These are phyloP conservation scores for Mycena venus DNA, from an alignment of 768 basidiomycete genomes.

Conservation along the genomic window DNA sequence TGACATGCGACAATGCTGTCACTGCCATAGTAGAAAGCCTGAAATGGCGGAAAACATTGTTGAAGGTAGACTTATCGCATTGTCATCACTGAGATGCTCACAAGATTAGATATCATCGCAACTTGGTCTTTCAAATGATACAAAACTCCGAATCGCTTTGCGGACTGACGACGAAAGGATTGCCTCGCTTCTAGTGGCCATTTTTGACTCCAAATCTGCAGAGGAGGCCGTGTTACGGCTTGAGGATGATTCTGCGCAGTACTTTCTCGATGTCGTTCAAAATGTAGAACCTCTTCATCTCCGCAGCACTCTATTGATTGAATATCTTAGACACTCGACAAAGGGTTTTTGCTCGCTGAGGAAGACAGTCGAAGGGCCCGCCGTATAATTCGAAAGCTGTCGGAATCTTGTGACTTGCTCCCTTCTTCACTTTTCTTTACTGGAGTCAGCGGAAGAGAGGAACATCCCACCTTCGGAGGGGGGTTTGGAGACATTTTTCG, in stretches of 20 bases:
- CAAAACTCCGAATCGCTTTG: background rate
- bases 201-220: background rate
- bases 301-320: background rate
- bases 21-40: constrained; percentile 12
- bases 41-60: no score
- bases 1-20: background rate
- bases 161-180: background rate
- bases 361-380: constrained; percentile 11
- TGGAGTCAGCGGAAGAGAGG: constrained; percentile 15
- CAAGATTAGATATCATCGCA: background rate
- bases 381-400: constrained; percentile 29
- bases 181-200: background rate
- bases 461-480: constrained; percentile 30
- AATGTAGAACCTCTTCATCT: background rate
- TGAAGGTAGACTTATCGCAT: background rate
- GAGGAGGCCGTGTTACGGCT: background rate
- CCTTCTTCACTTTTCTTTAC: constrained; percentile 32
- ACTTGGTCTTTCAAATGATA: background rate
- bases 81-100: background rate
- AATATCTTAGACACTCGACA: background rate
- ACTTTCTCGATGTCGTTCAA: constrained; percentile 14
- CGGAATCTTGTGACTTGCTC: constrained; percentile 20
- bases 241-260: background rate
- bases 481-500: constrained; percentile 37
- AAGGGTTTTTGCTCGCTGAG: background rate